phyloP scores from a whole-genome alignment of 306 rosid genomes.

The Dalbergia cochinchinensis region DNA sequence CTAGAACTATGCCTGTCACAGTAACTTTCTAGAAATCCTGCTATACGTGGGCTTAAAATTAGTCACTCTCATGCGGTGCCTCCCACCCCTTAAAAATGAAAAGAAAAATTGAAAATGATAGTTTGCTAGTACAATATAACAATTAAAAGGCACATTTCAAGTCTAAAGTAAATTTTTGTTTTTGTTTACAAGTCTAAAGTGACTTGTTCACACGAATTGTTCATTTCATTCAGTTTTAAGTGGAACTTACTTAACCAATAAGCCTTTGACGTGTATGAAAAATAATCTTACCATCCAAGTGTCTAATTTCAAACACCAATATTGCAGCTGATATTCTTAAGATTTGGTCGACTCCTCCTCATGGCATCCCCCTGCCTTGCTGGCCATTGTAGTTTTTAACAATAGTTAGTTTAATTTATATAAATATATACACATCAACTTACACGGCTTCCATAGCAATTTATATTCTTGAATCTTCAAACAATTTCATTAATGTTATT shows the following conservation, averaged over 20 bases:
- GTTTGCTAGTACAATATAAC: constrained; percentile 30
- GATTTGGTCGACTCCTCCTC: neutral
- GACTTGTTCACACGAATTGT: neutral
- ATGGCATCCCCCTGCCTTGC: neutral
- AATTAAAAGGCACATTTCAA: neutral
- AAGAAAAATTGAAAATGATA: constrained; percentile 30
- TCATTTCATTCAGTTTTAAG: neutral
- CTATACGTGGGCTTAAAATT: constrained; percentile 22
- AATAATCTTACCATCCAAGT: constrained; percentile 2
- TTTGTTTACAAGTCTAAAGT: neutral
- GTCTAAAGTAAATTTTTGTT: constrained; percentile 39
- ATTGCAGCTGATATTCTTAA: neutral
- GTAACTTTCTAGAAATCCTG: constrained; percentile 32
- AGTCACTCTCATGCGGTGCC: constrained; percentile 14
- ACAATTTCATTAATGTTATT: too few species aligned
- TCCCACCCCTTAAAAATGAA: constrained; percentile 40
- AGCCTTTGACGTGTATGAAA: neutral
- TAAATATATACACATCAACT: neutral
- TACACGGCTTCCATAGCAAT: neutral
- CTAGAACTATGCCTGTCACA: constrained; percentile 10
- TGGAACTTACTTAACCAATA: neutral
- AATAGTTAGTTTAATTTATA: too few species aligned
- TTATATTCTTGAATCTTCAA: neutral
- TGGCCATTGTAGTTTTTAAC: too few species aligned
- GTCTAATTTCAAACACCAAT: constrained; percentile 1